phyloP scores from a whole-genome alignment of 2,329 filamentous ascomycete species.

The Acrocalymma vagum region DNA sequence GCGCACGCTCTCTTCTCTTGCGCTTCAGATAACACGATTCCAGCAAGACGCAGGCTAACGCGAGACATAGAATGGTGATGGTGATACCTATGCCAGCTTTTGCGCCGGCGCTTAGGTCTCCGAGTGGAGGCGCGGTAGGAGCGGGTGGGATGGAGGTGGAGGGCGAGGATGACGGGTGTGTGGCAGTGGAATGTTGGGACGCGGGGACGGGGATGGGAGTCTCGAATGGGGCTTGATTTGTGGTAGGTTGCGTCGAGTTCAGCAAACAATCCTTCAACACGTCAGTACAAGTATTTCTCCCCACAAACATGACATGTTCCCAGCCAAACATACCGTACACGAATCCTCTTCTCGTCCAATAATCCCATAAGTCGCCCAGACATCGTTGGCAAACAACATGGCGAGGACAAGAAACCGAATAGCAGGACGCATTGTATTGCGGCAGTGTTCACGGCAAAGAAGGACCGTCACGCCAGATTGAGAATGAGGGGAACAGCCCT shows the following conservation, averaged over 20 bases:
- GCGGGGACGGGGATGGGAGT: conserved; percentile 1
- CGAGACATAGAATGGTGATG: conserved; percentile 11
- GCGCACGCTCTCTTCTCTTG: conserved; percentile 22
- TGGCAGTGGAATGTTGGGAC: not conserved
- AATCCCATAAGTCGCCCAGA: conserved; percentile 29
- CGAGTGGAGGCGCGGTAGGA: not conserved
- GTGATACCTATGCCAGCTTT: conserved; percentile 15
- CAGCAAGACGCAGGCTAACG: conserved; percentile 1
- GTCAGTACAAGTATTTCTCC: conserved; percentile 3
- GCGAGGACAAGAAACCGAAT: conserved; percentile 1
- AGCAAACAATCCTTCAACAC: not conserved
- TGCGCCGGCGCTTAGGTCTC: conserved; percentile 8
- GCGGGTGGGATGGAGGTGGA: conserved; percentile 1
- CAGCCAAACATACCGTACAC: conserved; percentile 20
- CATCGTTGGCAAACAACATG: conserved; percentile 18
- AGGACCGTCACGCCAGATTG: too few species aligned
- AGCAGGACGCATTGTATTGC: conserved; percentile 5
- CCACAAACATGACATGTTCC: conserved; percentile 14
- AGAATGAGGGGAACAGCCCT: too few species aligned
- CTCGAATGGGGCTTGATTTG: conserved; percentile 1
- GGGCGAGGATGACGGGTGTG: not conserved
- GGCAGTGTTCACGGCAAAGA: too few species aligned
- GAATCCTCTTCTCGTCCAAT: conserved; percentile 1
- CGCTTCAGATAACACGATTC: conserved; percentile 25
- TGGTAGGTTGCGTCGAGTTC: not conserved